phyloP scores from a whole-genome alignment of 2,329 filamentous ascomycete species.

The Verticillium klebahnii region DNA sequence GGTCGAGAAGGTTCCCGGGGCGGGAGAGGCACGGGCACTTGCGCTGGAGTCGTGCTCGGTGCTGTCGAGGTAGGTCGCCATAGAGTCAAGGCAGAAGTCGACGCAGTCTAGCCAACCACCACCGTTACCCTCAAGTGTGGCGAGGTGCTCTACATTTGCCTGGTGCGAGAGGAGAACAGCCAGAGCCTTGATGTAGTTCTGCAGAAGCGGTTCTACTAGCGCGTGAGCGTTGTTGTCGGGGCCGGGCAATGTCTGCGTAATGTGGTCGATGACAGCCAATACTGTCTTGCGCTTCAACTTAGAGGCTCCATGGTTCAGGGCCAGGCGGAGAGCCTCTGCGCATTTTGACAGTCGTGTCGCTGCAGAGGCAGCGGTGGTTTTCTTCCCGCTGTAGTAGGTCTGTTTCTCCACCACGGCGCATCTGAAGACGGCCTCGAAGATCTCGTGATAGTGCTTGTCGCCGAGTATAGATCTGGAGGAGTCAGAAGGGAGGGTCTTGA shows the following conservation, averaged over 20 bases:
- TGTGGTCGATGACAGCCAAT: slow-evolving; percentile 74
- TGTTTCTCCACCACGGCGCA: slow-evolving; percentile 65
- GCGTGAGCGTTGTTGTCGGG: slow-evolving; percentile 55
- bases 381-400: slow-evolving; percentile 51
- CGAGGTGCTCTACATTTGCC: slow-evolving; percentile 76
- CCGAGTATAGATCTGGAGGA: slow-evolving; percentile 40
- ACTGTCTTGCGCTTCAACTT: slow-evolving; percentile 73
- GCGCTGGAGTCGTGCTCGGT: slow-evolving; percentile 24
- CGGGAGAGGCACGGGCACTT: slow-evolving; percentile 40
- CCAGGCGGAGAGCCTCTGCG: slow-evolving; percentile 65
- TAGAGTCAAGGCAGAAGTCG: slow-evolving; percentile 64
- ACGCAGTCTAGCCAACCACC: slow-evolving; percentile 65
- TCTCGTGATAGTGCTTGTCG: slow-evolving; percentile 74
- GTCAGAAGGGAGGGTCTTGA: background rate
- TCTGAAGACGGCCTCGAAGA: slow-evolving; percentile 77
- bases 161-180: slow-evolving; percentile 64
- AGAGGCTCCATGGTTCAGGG: slow-evolving; percentile 63
- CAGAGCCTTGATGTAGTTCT: slow-evolving; percentile 76
- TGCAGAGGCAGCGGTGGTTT: slow-evolving; percentile 43
- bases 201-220: slow-evolving; percentile 64
- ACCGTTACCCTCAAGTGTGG: slow-evolving; percentile 34
- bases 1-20: slow-evolving; percentile 25
- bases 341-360: slow-evolving; percentile 60
- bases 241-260: slow-evolving; percentile 67
- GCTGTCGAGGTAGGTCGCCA: slow-evolving; percentile 47